Evolutionary conservation across 257 asterid genomes (phyloP).

Genomic region (Osmanthus fragrans): DNA sequence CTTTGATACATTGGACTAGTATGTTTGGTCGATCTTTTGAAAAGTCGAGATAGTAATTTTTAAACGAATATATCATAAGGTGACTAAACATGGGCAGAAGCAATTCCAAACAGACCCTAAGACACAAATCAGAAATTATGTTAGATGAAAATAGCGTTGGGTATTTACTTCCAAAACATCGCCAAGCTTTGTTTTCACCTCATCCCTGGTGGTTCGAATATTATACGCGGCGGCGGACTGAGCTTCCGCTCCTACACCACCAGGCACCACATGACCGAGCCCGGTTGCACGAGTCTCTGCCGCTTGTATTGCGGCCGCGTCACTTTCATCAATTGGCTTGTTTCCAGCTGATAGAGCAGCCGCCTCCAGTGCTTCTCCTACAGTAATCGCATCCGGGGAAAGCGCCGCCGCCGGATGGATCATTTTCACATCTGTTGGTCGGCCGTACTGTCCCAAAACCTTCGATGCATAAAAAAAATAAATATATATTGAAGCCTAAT

Average conservation of each 20-base stretch:
- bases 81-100: too few species aligned
- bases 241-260: slow-evolving; percentile 58
- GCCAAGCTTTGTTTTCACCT: slow-evolving; percentile 45
- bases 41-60: too few species aligned
- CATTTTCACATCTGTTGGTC: slow-evolving; percentile 18
- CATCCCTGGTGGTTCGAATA: slow-evolving; percentile 19
- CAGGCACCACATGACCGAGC: slow-evolving; percentile 38
- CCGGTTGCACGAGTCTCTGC: slow-evolving; percentile 67
- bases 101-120: too few species aligned
- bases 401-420: slow-evolving; percentile 1
- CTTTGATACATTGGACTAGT: too few species aligned
- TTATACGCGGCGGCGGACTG: slow-evolving; percentile 46
- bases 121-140: too few species aligned
- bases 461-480: background rate
- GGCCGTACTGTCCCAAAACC: slow-evolving; percentile 50
- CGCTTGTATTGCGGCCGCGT: slow-evolving; percentile 67
- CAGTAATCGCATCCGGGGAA: slow-evolving; percentile 33
- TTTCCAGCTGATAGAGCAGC: slow-evolving; percentile 46
- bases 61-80: too few species aligned
- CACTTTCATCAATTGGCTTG: slow-evolving; percentile 51
- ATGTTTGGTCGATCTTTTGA: too few species aligned
- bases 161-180: slow-evolving; percentile 42
- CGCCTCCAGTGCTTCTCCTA: slow-evolving; percentile 78
- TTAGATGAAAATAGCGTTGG: background rate
- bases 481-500: background rate